Percentiles rank a stretch among this genome's conserved stretches.
Conservation (phyloP, 345 rosid genomes). For the Cochlearia excelsa region DNA sequence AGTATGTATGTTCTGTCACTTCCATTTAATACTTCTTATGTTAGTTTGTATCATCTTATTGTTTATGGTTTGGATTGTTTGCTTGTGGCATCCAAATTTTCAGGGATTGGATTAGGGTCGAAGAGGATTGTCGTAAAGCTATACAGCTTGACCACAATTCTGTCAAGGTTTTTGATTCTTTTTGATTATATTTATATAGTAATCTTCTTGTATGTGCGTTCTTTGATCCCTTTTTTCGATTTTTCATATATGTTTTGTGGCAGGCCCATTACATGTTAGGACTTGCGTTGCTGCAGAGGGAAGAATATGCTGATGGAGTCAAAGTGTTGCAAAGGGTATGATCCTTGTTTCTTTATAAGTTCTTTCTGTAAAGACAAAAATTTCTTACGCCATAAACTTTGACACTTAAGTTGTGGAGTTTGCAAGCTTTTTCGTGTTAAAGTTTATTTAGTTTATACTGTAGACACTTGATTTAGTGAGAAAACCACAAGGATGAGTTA, state of each 20-base stretch:
- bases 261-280: constrained; percentile 92
- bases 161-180: constrained; percentile 50
- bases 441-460: no score
- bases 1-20: constrained; percentile 50
- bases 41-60: not conserved
- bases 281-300: constrained; percentile 60
- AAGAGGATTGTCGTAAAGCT: constrained; percentile 79
- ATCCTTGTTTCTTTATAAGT: not conserved
- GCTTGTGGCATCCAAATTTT: not conserved
- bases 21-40: not conserved
- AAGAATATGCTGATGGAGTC: constrained; percentile 54
- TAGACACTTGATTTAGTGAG: no score
- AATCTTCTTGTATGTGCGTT: not conserved
- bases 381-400: not conserved
- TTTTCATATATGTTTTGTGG: constrained; percentile 23
- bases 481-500: no score
- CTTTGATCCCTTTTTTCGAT: not conserved
- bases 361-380: not conserved
- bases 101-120: constrained; percentile 84
- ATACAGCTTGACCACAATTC: constrained; percentile 63
- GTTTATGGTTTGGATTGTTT: constrained; percentile 3
- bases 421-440: no score
- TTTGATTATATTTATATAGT: not conserved
- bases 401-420: not conserved
- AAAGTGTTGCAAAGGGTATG: constrained; percentile 72